These are phyloP conservation scores for Aspergillus novofumigatus DNA, from an alignment of 2,329 filamentous ascomycete species.

Conservation along the genomic window DNA sequence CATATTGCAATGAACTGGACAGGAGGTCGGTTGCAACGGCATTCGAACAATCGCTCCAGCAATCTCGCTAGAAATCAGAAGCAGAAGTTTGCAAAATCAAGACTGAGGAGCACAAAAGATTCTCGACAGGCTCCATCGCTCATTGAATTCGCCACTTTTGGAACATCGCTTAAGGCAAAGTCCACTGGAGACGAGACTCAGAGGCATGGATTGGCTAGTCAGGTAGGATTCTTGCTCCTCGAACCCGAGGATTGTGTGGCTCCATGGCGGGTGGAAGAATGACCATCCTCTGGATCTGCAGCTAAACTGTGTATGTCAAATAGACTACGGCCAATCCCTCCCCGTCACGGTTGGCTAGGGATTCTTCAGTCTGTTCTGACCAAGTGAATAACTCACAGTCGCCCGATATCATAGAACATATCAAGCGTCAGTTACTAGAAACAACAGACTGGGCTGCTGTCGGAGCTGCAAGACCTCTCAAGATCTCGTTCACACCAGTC, in stretches of 20 bases:
- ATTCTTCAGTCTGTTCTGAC: neutral
- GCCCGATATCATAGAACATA: constrained; percentile 15
- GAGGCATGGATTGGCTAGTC: neutral
- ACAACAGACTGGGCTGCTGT: constrained; percentile 37
- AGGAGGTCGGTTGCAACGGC: constrained; percentile 39
- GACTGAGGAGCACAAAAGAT: constrained; percentile 14
- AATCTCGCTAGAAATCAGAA: constrained; percentile 25
- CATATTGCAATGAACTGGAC: constrained; percentile 41
- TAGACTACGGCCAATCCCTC: neutral
- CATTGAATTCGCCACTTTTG: neutral
- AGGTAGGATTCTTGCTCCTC: neutral
- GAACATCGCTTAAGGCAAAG: neutral
- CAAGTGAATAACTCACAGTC: neutral
- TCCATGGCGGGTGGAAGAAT: no score
- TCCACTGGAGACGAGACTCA: neutral
- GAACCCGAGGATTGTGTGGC: neutral
- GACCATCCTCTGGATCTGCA: no score
- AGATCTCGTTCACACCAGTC: constrained; percentile 25
- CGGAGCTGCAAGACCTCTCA: constrained; percentile 30
- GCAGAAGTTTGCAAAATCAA: constrained; percentile 32
- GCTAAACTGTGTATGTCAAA: neutral
- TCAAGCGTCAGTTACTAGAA: constrained; percentile 33
- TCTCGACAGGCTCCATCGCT: neutral
- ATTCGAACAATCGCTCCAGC: constrained; percentile 30
- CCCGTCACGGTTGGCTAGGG: neutral